These are phyloP conservation scores for Diatrype stigma DNA, from an alignment of 2,329 filamentous ascomycete genomes.

Conservation along the genomic window DNA sequence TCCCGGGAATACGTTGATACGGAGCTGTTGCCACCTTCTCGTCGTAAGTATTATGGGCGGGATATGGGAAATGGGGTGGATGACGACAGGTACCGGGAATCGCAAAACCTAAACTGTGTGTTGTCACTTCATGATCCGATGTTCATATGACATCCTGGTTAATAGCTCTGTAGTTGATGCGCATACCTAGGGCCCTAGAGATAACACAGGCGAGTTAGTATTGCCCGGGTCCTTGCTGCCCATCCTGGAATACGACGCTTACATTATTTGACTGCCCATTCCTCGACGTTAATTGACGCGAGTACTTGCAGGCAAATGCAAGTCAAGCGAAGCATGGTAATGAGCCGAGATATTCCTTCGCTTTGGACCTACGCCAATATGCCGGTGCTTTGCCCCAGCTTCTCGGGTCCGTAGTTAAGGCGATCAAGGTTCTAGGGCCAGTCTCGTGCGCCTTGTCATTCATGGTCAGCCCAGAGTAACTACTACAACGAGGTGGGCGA, in stretches of 20 bases:
- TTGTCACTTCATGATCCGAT: neutral
- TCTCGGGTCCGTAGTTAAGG: too few species aligned
- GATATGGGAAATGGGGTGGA: neutral
- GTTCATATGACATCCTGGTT: neutral
- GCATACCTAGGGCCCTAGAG: neutral
- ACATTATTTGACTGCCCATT: conserved; percentile 26
- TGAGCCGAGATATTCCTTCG: conserved; percentile 43
- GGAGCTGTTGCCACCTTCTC: conserved; percentile 3
- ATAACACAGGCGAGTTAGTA: conserved; percentile 1
- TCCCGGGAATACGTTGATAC: conserved; percentile 2
- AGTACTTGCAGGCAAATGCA: conserved; percentile 9
- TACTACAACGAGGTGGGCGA: too few species aligned
- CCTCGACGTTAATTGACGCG: conserved; percentile 15
- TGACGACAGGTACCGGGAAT: neutral
- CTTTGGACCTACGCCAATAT: conserved; percentile 46
- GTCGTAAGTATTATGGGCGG: conserved; percentile 1
- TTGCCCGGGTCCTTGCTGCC: conserved; percentile 1
- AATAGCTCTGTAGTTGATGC: neutral
- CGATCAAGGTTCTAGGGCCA: too few species aligned
- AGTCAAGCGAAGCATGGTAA: neutral
- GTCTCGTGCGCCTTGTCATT: too few species aligned
- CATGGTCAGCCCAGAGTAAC: too few species aligned
- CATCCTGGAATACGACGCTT: conserved; percentile 10
- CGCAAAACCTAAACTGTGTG: neutral
- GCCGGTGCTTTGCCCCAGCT: conserved; percentile 41